These are phyloP conservation scores for Populus deltoides DNA, from an alignment of 345 rosid species.

Conservation along the genomic window DNA sequence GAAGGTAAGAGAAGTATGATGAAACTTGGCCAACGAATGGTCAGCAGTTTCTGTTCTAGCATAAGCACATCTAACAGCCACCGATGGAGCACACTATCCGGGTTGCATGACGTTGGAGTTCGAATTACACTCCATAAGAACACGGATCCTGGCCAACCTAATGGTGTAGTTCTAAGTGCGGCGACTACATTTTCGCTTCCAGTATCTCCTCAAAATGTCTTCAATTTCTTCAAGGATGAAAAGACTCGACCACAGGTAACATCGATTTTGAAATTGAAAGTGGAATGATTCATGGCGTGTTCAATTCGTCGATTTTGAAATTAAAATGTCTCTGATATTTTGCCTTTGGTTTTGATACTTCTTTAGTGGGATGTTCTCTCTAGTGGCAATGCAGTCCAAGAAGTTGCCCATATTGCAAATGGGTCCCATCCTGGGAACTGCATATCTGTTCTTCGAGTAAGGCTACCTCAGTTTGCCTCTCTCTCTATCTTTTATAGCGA, in stretches of 20 bases:
- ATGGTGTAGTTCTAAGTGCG: constrained; percentile 82
- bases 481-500: background rate
- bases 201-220: constrained; percentile 61
- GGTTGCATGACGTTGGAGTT: constrained; percentile 61
- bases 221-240: constrained; percentile 87
- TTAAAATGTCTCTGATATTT: constrained; percentile 4
- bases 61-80: constrained; percentile 74
- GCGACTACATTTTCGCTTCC: constrained; percentile 96
- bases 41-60: constrained; percentile 72
- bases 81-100: constrained; percentile 62
- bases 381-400: constrained; percentile 78
- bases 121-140: constrained; percentile 81
- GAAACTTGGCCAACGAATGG: constrained; percentile 95
- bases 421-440: constrained; percentile 92
- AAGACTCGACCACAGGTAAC: constrained; percentile 83
- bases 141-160: constrained; percentile 74
- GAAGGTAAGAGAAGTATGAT: constrained; percentile 96
- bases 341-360: background rate
- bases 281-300: background rate
- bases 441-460: constrained; percentile 90
- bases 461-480: constrained; percentile 1
- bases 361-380: constrained; percentile 96
- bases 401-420: constrained; percentile 86
- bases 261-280: background rate
- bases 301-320: background rate